Base-by-base conservation (phyloP, 176 grass and related monocot genomes). In the Eleusine indica region DNA sequence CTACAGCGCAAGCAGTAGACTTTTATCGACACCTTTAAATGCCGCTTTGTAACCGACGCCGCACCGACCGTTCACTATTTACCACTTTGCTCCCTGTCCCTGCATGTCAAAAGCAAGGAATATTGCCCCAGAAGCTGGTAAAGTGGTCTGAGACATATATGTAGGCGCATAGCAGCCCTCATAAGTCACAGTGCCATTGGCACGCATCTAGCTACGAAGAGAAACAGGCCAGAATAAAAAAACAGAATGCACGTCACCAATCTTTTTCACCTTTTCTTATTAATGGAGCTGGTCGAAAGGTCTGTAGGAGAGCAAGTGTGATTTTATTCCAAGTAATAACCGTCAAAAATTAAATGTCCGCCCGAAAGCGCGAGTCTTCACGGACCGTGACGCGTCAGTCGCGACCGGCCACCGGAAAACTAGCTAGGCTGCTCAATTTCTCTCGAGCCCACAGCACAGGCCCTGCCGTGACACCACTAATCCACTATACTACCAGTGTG, bases 291-390 rank as follows among this genome's bases (percentile, higher is more conserved):
- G 61, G 61, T 64, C n/a, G n/a, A 12, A 28, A 28, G 21, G 56
- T 63, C 8, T 28, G 1, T 58, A 58, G 9, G 54, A n/a, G 30
- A 29, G 35, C 30, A 19, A 6, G 19, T 41, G 65, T 41, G 35
- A 18, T 41, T 68, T 41, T 16, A 37, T 19, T 21, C 66, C 37
- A 3, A 37, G 48, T 57, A 65, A 52, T 40, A 22, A 30, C 44
- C 42, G 82, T 67, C 61, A 75, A 35, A 35, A 35, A 35, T 35
- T 35, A 35, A 74, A 75, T 40, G 46, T 54, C 82, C 29, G 2
- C 35, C 15, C 46, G 60, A 29, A 83, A 66, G 82, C 47, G 82
- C 47, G 47, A 76, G 21, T 11, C 77, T 29, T 4, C 7, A 51
- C 12, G 1, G 63, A 80, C 18, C 8, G 9, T 40, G 61, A 43